A percentile compares a stretch with the other conserved stretches of the same genome.
Evolutionary conservation across 2,329 filamentous ascomycete species (phyloP).

Genomic region (Neonectria coccinea): DNA sequence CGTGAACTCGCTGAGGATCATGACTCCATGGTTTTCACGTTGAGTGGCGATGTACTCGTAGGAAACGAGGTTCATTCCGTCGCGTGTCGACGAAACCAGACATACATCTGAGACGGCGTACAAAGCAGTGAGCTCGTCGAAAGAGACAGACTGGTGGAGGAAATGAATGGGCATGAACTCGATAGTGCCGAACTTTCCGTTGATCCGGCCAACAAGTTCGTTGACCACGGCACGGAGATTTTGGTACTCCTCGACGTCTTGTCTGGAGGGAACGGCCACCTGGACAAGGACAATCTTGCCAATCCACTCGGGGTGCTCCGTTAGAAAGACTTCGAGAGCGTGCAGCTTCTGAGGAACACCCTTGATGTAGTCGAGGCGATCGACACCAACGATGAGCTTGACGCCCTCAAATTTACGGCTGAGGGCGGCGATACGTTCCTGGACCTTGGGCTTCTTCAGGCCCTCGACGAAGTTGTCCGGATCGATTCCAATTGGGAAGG

Average conservation of each 20-base stretch:
- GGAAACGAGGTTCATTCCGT: constrained; percentile 98
- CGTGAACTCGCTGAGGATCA: constrained; percentile 97
- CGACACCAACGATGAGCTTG: constrained; percentile 96
- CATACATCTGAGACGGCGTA: constrained; percentile 94
- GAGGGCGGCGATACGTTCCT: constrained; percentile 86
- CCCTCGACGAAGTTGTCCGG: constrained; percentile 96
- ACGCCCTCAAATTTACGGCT: constrained; percentile 94
- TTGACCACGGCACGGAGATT: constrained; percentile 96
- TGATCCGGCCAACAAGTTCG: constrained; percentile 95
- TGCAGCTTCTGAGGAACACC: constrained; percentile 98
- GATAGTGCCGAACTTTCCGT: constrained; percentile 95
- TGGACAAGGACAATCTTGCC: constrained; percentile 97
- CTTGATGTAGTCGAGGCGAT: constrained; percentile 98
- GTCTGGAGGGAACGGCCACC: constrained; percentile 92
- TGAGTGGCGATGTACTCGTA: constrained; percentile 99
- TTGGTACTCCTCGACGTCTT: constrained; percentile 98
- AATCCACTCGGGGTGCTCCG: constrained; percentile 97
- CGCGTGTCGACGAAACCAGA: constrained; percentile 92
- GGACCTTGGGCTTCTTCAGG: constrained; percentile 84
- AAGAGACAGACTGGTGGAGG: constrained; percentile 94
- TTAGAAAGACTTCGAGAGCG: constrained; percentile 94
- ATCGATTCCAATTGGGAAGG: constrained; percentile 98
- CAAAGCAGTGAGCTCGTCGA: constrained; percentile 93
- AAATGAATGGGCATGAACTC: constrained; percentile 99
- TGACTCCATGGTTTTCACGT: constrained; percentile 86